Evolutionary conservation across 306 rosid species (phyloP), one percentile per base, ranked within the genome.

Genomic region (Rosa rugosa): DNA sequence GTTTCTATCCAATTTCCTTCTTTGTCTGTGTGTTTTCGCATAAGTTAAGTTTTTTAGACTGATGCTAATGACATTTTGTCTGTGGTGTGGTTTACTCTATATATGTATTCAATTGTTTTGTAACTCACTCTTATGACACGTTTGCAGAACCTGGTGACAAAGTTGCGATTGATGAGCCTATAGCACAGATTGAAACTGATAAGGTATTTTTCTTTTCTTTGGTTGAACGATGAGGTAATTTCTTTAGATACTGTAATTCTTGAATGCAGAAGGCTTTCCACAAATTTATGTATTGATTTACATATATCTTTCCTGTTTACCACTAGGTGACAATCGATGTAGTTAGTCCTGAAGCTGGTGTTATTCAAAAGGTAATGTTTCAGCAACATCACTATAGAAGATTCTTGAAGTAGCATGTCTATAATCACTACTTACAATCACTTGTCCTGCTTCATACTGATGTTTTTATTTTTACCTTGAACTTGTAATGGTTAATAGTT

Each of bases 311-410:
- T 9, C 46, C 41, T 76, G 76, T 51, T 69, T 40, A 75, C 50
- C 22, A 67, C 45, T 79, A 90, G 94, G 94, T 90, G 72, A 89
- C 93, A 66, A 85, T 89, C 62, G 93, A 89, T 82, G 93, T 89
- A 17, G 87, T 82, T 64, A 89, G 90, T 83, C 91, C 90, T 60
- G 87, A 81, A 81, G 80, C 87, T 46, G 90, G 94, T 25, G 72
- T 86, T n/a, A 83, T 90, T 63, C 83, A 81, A 45, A 77, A 86
- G 86, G 88, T 90, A 84, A 77, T 75, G 54, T 62, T 59, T 11
- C 47, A 22, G 40, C 71, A 44, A 51, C 60, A 18, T 70, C 53
- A n/a, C 71, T 5, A 17, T 50, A 23, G 44, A 25, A 66, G 64
- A 27, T 54, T 18, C 31, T 69, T 84, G 45, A 70, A 56, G n/a